Evolutionary conservation across 306 rosid genomes (phyloP), one percentile per base, ranked within the genome.

Genomic region (Inga laurina): DNA sequence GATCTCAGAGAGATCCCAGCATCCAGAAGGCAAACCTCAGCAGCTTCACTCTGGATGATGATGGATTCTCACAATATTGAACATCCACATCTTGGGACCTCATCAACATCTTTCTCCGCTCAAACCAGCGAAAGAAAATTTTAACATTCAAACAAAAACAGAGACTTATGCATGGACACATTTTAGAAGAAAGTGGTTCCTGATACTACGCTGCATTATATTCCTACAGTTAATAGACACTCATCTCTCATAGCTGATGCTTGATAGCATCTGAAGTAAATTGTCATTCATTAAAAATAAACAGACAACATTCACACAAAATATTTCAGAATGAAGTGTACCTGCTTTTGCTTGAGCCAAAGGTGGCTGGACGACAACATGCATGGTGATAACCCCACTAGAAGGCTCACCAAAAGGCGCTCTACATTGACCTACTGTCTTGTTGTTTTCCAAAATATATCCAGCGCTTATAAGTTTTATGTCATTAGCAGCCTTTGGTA

Each of bases 321-420:
- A 69, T 81, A 69, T 27, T 56, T 82, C 22, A 18, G 68, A 85
- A 74, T 64, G 74, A 88, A 78, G 79, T 61, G 76, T 91, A 95
- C 98, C 97, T 90, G 97, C 65, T 88, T 93, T 95, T 44, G 94
- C 86, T 88, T 92, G 93, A 21, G 91, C 91, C 79, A 91, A 62
- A 83, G 97, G 79, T 71, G 97, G 98, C 89, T 88, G 97, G 72
- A 95, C 97, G 52, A 95, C 97, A 51, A 91, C 98, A 85, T 93
- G 97, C 98, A 95, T 95, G 84, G 93, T 93, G 57, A 95, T 93
- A 74, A 91, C 91, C 77, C 91, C 97, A 13, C 79, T 85, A 24
- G 93, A 92, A 72, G 93, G 94, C 79, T 95, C 98, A 39, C 93
- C 93, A 56, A 91, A 92, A 56, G 97, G 94, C 61, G 44, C 91